Percentiles rank a stretch among this genome's conserved stretches.
Conservation (phyloP, 2,329 filamentous ascomycete species). For the Phoma sp. region DNA sequence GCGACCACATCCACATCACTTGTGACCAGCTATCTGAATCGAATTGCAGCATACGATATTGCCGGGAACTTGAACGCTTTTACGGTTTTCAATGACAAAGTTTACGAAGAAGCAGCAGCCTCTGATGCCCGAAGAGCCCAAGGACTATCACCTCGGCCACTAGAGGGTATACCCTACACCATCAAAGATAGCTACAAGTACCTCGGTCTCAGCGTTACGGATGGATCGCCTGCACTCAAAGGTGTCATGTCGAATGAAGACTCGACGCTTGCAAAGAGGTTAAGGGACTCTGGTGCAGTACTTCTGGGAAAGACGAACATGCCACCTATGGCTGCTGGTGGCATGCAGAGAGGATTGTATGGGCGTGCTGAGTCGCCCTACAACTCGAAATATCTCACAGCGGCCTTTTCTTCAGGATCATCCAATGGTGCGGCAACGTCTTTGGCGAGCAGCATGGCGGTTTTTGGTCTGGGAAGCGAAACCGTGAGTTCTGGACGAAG, state of each 20-base stretch:
- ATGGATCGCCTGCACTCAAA: slow-evolving; percentile 63
- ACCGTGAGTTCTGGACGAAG: slow-evolving; percentile 65
- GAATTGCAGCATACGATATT: slow-evolving; percentile 58
- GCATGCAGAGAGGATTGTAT: slow-evolving; percentile 65
- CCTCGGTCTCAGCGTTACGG: slow-evolving; percentile 60
- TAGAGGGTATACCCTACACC: slow-evolving; percentile 66
- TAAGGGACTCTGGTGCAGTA: slow-evolving; percentile 60
- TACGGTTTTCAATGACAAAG: slow-evolving; percentile 56
- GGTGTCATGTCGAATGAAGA: slow-evolving; percentile 60
- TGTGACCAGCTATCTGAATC: slow-evolving; percentile 55
- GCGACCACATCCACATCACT: slow-evolving; percentile 56
- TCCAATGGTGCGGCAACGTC: slow-evolving; percentile 65
- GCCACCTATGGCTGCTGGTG: slow-evolving; percentile 66
- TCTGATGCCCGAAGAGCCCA: slow-evolving; percentile 56
- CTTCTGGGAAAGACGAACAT: slow-evolving; percentile 66
- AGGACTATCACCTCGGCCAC: slow-evolving; percentile 45
- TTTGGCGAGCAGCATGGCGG: slow-evolving; percentile 59
- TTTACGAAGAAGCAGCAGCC: slow-evolving; percentile 57
- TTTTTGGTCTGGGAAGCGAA: slow-evolving; percentile 63
- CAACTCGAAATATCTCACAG: slow-evolving; percentile 61
- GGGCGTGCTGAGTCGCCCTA: slow-evolving; percentile 66
- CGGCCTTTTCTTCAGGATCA: slow-evolving; percentile 64
- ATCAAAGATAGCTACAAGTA: slow-evolving; percentile 67
- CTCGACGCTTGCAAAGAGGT: slow-evolving; percentile 57
- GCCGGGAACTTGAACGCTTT: slow-evolving; percentile 57